Evolutionary conservation across 345 rosid genomes (phyloP).

Genomic region (Viola odorata): DNA sequence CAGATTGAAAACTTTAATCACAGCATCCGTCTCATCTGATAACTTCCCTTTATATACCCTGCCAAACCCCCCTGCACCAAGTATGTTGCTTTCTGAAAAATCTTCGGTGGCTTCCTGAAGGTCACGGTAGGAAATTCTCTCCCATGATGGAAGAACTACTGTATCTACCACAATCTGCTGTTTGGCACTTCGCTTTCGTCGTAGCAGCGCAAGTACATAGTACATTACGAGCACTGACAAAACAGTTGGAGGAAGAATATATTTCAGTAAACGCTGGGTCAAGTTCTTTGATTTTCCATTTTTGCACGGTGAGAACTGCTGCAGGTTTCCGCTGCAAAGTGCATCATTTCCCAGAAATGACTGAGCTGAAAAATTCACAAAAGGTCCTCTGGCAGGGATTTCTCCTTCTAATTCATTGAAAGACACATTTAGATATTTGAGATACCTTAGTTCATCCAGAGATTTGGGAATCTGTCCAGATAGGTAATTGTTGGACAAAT

Average conservation of each 20-base stretch:
- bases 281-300: background rate
- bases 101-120: conserved; percentile 11
- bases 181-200: background rate
- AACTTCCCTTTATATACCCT: background rate
- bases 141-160: background rate
- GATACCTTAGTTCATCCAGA: conserved; percentile 8
- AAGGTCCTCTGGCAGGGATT: conserved; percentile 16
- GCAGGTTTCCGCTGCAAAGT: conserved; percentile 8
- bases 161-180: background rate
- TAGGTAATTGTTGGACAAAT: conserved; percentile 18
- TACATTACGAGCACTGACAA: background rate
- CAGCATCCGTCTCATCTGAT: background rate
- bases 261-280: background rate
- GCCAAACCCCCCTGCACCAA: conserved; percentile 1
- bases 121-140: background rate
- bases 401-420: conserved; percentile 22
- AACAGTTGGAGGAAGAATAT: background rate
- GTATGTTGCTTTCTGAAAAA: conserved; percentile 9
- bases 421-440: conserved; percentile 14
- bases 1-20: background rate
- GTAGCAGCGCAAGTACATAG: background rate
- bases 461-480: conserved; percentile 24
- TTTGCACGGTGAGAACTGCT: conserved; percentile 14
- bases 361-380: conserved; percentile 15
- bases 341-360: conserved; percentile 14